phyloP scores from a whole-genome alignment of 345 rosid genomes.

The Eutrema japonicum region DNA sequence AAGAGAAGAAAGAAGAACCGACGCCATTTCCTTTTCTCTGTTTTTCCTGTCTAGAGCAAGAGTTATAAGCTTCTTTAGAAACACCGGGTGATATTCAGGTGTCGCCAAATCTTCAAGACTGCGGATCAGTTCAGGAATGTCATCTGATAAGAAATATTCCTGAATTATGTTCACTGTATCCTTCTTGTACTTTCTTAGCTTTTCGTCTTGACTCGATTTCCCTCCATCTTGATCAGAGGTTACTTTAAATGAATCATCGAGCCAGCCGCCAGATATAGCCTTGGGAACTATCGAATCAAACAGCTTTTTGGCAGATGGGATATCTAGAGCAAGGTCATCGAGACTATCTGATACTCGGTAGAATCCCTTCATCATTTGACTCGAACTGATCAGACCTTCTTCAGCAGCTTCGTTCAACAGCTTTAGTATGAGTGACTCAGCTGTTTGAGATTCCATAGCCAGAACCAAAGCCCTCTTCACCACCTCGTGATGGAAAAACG shows the following conservation, averaged over 20 bases:
- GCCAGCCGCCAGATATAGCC: constrained; percentile 91
- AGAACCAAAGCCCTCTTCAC: constrained; percentile 94
- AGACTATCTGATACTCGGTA: constrained; percentile 84
- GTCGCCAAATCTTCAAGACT: constrained; percentile 80
- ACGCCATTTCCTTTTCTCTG: constrained; percentile 99
- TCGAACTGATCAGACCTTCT: constrained; percentile 93
- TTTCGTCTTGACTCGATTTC: constrained; percentile 50
- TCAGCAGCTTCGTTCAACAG: constrained; percentile 88
- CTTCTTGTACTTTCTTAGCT: constrained; percentile 69
- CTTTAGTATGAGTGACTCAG: constrained; percentile 69
- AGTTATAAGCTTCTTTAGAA: constrained; percentile 86
- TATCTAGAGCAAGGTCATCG: constrained; percentile 94
- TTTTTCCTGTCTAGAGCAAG: constrained; percentile 98
- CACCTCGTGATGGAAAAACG: constrained; percentile 98
- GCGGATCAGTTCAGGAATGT: constrained; percentile 89
- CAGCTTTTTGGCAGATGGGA: constrained; percentile 75
- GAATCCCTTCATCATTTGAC: constrained; percentile 95
- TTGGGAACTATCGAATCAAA: constrained; percentile 66
- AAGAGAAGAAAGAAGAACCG: constrained; percentile 89
- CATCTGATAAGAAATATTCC: constrained; percentile 96
- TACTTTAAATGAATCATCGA: constrained; percentile 65
- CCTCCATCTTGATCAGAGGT: constrained; percentile 52
- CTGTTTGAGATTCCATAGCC: constrained; percentile 76
- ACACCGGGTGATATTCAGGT: constrained; percentile 77
- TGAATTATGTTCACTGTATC: constrained; percentile 82